Conservation (phyloP, 108 stramenopile genomes). For the Mediolabrus comicus region DNA sequence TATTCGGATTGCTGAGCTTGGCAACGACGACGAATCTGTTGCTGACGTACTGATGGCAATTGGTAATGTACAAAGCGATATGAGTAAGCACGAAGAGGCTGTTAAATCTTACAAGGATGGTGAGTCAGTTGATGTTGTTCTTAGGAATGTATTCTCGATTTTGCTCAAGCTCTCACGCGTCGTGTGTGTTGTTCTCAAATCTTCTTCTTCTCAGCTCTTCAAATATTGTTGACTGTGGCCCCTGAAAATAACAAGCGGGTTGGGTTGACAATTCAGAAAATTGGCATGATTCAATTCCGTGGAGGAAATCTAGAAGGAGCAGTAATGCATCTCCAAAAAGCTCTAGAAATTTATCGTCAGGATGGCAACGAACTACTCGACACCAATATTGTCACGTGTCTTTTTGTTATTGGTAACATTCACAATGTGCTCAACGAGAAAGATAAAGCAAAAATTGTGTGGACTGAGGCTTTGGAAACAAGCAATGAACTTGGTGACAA, state of each 20-base stretch:
- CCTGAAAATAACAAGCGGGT: conserved; percentile 56
- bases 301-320: conserved; percentile 56
- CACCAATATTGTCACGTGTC: conserved; percentile 54
- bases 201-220: conserved; percentile 28
- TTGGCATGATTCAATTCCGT: conserved; percentile 69
- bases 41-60: conserved; percentile 68
- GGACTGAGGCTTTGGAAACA: conserved; percentile 57
- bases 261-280: conserved; percentile 59
- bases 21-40: conserved; percentile 62
- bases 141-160: background rate
- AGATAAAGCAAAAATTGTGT: conserved; percentile 48
- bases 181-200: background rate
- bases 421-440: conserved; percentile 58
- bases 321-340: conserved; percentile 46
- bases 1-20: conserved; percentile 62
- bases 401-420: conserved; percentile 69
- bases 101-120: conserved; percentile 67
- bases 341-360: conserved; percentile 53
- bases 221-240: conserved; percentile 25
- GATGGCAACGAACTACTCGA: conserved; percentile 45
- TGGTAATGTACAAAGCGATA: conserved; percentile 67
- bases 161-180: background rate
- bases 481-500: background rate
- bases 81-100: conserved; percentile 51
- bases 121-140: conserved; percentile 26